Base-by-base conservation (phyloP, 371 early-diverging fungal genomes). In the Mortierella sp. region DNA sequence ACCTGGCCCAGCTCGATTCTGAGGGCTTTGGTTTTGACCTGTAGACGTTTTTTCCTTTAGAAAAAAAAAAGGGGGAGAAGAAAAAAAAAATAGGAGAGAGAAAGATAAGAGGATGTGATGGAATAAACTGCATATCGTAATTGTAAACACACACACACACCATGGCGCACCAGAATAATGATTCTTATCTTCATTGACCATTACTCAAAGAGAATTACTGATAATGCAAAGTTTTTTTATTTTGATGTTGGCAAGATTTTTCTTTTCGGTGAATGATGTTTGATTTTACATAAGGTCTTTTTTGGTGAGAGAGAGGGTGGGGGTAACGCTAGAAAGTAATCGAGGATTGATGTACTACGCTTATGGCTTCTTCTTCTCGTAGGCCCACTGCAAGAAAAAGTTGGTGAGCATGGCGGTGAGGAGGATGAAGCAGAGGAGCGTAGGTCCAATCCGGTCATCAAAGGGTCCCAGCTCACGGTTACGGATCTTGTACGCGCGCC, bases 321-420 rank as follows among this genome's bases (percentile, higher is more conserved):
- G 12, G n/a, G 8, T 12, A 3, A 56, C 27, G 58, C 58, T 58
- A 58, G 27, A 27, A 27, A 29, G 58, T n/a, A 29, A 27, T 27
- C 8, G 29, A 27, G 29, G 29, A 14, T 10, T 58, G 27, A 27
- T 6, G 29, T 29, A 0, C 58, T 63, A 29, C 7, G n/a, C 35
- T 78, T 35, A 83, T 70, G 75, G 79, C 77, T 44, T 73, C 75
- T 87, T 83, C 78, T 81, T 80, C 71, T 79, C 79, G 1, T 79
- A 79, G 3, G 71, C 63, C 77, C 84, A 88, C 72, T 76, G 76
- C 49, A 88, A 60, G 74, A 75, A 85, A 75, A 89, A 89, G 88
- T 98, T 98, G 80, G 97, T 87, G 27, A 93, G 89, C 74, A 99
- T 94, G n/a, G 98, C 99, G 77, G 93, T 90, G 51, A 99, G 89